These are phyloP conservation scores for Trichaptum fuscoviolaceum DNA, from an alignment of 768 basidiomycete species.

Conservation along the genomic window DNA sequence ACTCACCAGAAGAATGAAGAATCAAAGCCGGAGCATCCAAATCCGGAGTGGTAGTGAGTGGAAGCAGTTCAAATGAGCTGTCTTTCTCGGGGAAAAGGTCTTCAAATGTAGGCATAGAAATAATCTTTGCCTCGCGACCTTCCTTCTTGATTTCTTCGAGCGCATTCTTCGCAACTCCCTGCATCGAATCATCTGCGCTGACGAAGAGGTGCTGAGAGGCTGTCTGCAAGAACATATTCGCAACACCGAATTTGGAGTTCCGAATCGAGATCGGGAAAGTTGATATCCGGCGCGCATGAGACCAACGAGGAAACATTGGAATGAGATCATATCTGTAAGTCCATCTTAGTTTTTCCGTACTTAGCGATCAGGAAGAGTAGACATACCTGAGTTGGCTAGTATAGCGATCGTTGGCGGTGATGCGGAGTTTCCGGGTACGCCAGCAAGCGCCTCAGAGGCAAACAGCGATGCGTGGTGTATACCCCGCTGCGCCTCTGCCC, in stretches of 20 bases:
- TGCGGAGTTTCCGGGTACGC: background rate
- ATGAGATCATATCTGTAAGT: constrained; percentile 27
- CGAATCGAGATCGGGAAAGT: constrained; percentile 22
- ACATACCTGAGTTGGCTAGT: constrained; percentile 10
- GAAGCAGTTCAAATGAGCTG: background rate
- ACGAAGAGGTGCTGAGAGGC: constrained; percentile 19
- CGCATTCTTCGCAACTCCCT: constrained; percentile 16
- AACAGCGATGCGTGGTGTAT: constrained; percentile 22
- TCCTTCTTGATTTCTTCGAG: constrained; percentile 10
- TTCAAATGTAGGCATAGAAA: constrained; percentile 15
- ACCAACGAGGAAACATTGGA: constrained; percentile 18
- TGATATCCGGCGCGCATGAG: constrained; percentile 16
- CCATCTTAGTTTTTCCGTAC: background rate
- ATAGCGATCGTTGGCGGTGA: constrained; percentile 10
- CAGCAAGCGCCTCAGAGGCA: constrained; percentile 2
- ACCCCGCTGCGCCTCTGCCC: constrained; percentile 21
- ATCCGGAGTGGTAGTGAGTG: constrained; percentile 6
- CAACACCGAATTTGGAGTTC: constrained; percentile 30
- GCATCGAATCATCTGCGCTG: constrained; percentile 16
- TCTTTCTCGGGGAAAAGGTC: constrained; percentile 14
- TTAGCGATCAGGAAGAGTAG: background rate
- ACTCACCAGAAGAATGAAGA: constrained; percentile 11
- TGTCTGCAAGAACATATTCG: constrained; percentile 26
- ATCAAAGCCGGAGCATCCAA: constrained; percentile 15
- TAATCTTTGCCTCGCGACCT: constrained; percentile 5